Conservation (phyloP, 495 filamentous ascomycete species). For the Podospora bellae-mahoneyi region DNA sequence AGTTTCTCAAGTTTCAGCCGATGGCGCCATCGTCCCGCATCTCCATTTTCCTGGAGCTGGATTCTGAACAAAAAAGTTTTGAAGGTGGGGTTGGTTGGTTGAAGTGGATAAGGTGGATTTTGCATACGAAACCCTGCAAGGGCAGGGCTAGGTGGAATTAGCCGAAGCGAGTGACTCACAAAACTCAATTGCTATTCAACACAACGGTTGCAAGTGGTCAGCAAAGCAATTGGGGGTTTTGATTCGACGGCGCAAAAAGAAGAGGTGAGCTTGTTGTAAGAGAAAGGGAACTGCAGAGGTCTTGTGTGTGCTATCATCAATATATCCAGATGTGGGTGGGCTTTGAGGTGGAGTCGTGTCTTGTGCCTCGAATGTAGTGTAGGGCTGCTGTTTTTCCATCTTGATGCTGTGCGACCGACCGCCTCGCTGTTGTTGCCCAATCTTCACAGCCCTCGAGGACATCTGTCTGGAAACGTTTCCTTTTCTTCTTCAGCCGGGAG, state of each 20-base stretch:
- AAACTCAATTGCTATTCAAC: conserved; percentile 29
- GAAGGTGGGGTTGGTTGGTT: not conserved
- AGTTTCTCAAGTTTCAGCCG: not conserved
- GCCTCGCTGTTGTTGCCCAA: not conserved
- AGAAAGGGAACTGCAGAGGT: not conserved
- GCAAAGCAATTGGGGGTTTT: conserved; percentile 28
- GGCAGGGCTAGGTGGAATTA: not conserved
- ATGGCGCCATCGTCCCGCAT: not conserved
- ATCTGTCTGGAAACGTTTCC: not conserved
- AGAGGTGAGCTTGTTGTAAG: not conserved
- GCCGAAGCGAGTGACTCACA: conserved; percentile 29
- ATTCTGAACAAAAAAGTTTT: not conserved
- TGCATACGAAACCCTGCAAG: not conserved
- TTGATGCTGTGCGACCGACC: not conserved
- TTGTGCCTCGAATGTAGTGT: conserved; percentile 3
- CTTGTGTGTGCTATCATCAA: not conserved
- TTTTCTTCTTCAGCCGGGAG: conserved; percentile 1
- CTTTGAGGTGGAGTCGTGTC: not conserved
- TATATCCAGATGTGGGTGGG: not conserved
- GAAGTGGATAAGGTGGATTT: not conserved
- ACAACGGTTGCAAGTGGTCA: not conserved
- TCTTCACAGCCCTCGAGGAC: not conserved
- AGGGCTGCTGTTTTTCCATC: not conserved
- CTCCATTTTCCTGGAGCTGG: not conserved
- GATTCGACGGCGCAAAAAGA: conserved; percentile 23